phyloP scores from a whole-genome alignment of 2,329 filamentous ascomycete genomes.

The Orbilia javanica region DNA sequence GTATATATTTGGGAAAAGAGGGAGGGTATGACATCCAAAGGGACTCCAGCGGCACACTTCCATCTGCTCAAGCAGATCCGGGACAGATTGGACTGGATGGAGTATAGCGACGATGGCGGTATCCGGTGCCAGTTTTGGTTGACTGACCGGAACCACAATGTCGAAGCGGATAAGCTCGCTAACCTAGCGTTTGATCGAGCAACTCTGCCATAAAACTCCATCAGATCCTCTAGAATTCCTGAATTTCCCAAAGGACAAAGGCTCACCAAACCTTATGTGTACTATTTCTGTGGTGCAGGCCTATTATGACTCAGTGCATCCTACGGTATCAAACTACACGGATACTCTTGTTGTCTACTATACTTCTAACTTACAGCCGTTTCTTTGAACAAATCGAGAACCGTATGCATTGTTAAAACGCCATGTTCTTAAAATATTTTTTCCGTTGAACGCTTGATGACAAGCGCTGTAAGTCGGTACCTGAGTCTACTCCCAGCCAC shows the following conservation, averaged over 20 bases:
- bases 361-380: too few relatives aligned
- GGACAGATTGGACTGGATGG: constrained; percentile 1
- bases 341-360: too few relatives aligned
- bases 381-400: too few relatives aligned
- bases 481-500: too few relatives aligned
- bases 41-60: not conserved
- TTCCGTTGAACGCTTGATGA: too few relatives aligned
- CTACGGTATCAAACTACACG: not conserved
- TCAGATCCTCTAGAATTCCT: not conserved
- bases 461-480: too few relatives aligned
- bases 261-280: not conserved
- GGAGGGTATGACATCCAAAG: not conserved
- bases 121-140: constrained; percentile 4
- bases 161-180: constrained; percentile 9
- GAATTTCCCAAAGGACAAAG: not conserved
- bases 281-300: not conserved
- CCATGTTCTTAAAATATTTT: too few relatives aligned
- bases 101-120: constrained; percentile 9
- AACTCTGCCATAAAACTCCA: not conserved
- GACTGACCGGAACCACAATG: not conserved
- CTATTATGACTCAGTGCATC: not conserved
- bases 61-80: constrained; percentile 2
- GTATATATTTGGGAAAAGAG: not conserved
- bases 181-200: not conserved
- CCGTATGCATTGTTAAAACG: too few relatives aligned